Evolutionary conservation across 2,329 filamentous ascomycete species (phyloP).

Genomic region (Trichoderma sp.): DNA sequence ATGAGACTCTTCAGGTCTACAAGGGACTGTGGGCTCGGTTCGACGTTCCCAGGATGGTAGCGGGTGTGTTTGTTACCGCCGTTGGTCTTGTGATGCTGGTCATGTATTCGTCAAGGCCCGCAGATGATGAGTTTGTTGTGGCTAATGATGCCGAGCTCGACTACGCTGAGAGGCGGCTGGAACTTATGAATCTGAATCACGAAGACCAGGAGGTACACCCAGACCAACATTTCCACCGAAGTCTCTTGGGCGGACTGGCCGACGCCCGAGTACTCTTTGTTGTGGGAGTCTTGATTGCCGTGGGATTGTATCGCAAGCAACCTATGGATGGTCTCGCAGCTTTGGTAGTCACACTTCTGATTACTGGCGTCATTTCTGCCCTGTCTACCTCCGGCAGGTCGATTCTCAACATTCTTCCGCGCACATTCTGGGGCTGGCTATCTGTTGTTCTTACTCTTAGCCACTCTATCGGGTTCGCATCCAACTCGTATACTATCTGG

Average conservation of each 20-base stretch:
- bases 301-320: constrained; percentile 35
- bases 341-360: constrained; percentile 36
- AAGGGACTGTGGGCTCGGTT: constrained; percentile 89
- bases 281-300: constrained; percentile 30
- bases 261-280: constrained; percentile 36
- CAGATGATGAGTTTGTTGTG: constrained; percentile 53
- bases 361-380: constrained; percentile 44
- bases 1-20: constrained; percentile 74
- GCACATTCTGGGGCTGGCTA: constrained; percentile 85
- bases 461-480: constrained; percentile 90
- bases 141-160: constrained; percentile 58
- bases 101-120: constrained; percentile 65
- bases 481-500: constrained; percentile 98
- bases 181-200: constrained; percentile 43
- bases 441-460: constrained; percentile 77
- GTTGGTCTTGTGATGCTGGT: constrained; percentile 66
- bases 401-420: constrained; percentile 59
- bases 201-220: constrained; percentile 42
- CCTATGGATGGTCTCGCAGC: constrained; percentile 39
- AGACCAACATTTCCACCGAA: constrained; percentile 35
- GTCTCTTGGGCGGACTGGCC: constrained; percentile 38
- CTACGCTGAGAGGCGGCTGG: constrained; percentile 56
- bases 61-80: constrained; percentile 71
- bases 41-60: constrained; percentile 79
- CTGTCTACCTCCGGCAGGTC: constrained; percentile 45